Conservation (phyloP, 176 grass and related monocot genomes). For the Ananas comosus region DNA sequence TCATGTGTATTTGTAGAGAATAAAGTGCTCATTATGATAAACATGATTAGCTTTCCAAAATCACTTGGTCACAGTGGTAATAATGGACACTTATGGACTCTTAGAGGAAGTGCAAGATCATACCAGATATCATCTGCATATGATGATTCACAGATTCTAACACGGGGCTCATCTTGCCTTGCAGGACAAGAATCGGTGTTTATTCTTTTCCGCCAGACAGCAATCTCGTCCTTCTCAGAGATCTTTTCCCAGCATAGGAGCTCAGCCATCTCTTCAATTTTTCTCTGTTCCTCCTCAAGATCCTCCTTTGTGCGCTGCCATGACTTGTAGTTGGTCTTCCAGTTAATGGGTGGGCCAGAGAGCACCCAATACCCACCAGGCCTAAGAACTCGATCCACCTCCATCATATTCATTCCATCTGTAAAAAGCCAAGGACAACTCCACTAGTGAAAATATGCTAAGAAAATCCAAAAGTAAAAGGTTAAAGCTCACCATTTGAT, state of each 20-base stretch:
- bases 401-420: constrained; percentile 96
- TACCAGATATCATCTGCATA: constrained; percentile 86
- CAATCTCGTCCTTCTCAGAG: constrained; percentile 78
- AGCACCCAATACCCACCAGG: constrained; percentile 96
- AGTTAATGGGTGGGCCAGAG: constrained; percentile 88
- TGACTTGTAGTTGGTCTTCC: constrained; percentile 63
- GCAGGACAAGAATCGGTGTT: constrained; percentile 62
- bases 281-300: constrained; percentile 70
- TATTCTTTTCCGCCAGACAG: constrained; percentile 77
- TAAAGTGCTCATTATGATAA: no score
- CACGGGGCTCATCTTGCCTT: constrained; percentile 51
- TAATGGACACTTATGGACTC: background rate
- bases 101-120: constrained; percentile 6
- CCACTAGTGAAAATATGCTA: background rate
- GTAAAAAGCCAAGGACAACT: constrained; percentile 12
- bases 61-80: no score
- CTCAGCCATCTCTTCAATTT: constrained; percentile 77
- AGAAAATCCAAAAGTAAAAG: background rate
- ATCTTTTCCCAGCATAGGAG: constrained; percentile 91
- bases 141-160: constrained; percentile 63
- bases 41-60: no score
- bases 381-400: constrained; percentile 89
- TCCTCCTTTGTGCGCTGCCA: constrained; percentile 85
- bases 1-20: no score
- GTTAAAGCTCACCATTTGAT: constrained; percentile 47